Evolutionary conservation across 441 rosid genomes (phyloP), one percentile per base, ranked within the genome.

Genomic region (Lagerstroemia fauriei): DNA sequence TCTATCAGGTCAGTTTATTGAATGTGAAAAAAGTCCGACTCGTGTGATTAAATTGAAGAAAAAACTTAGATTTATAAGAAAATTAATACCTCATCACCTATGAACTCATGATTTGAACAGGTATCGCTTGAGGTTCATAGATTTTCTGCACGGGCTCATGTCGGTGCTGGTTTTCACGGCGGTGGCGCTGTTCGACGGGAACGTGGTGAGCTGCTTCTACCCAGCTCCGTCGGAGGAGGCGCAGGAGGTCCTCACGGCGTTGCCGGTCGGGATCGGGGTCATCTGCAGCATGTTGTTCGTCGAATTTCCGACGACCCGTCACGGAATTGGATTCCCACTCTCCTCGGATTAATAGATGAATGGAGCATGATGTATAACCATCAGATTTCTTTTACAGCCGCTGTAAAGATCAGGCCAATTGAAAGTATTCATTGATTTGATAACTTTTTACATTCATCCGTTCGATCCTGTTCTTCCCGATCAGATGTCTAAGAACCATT

Each of bases 311-410:
- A 92, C 96, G 34, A 88, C 84, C 78, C 96, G 98, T 78, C 96
- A 93, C 74, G 99, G 99, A n/a, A 90, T 95, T 47, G 99, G 99
- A 38, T 94, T 94, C 77, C 95, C 97, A 25, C 84, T 92, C 71
- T 80, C 95, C 17, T 59, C 88, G 31, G 84, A 63, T 80, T 90
- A 82, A 89, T 44, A 27, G 5, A 24, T 75, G 18, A 22, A 46
- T 44, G 25, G 27, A 20, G n/a, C n/a, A n/a, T n/a, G 3, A 10
- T 13, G 4, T 25, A 25, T 18, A 22, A 32, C 47, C 48, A 71
- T 71, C 48, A 47, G 47, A 12, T 17, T 9, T 22, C 53, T 14
- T 24, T 73, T 73, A 2, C 10, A 65, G 12, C 69, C 32, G 22
- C 6, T 29, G 69, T 1, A 27, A 65, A 65, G 69, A n/a, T n/a